Evolutionary conservation across 1,284 basidiomycete species (phyloP).

Genomic region (Cryptococcus sp.): DNA sequence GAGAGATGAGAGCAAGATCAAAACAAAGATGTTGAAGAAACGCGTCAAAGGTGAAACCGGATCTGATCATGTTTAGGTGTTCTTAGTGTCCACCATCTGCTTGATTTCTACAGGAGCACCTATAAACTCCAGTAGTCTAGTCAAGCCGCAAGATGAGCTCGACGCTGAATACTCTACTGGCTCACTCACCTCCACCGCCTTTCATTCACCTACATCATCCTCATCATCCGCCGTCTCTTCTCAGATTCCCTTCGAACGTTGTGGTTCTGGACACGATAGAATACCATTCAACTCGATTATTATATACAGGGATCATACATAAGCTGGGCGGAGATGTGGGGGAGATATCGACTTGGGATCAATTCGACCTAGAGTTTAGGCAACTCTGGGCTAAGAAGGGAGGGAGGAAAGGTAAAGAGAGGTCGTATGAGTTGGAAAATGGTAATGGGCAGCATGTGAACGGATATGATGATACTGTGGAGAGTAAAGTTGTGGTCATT

Average conservation of each 20-base stretch:
- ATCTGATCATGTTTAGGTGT: too few species aligned
- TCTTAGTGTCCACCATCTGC: too few species aligned
- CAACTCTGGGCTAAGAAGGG: constrained; percentile 30
- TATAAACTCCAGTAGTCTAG: too few species aligned
- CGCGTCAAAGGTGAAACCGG: too few species aligned
- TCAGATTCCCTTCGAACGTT: constrained; percentile 5
- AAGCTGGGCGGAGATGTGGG: constrained; percentile 51
- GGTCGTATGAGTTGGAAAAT: constrained; percentile 21
- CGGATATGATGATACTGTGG: background rate
- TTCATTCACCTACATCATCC: constrained; percentile 70
- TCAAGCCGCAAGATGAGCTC: background rate
- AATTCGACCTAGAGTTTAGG: constrained; percentile 61
- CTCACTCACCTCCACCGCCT: constrained; percentile 54
- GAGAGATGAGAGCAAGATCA: too few species aligned
- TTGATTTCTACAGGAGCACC: too few species aligned
- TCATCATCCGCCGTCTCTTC: constrained; percentile 47
- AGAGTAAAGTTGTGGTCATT: constrained; percentile 57
- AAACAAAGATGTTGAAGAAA: too few species aligned
- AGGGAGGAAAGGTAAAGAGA: constrained; percentile 35
- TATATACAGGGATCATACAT: constrained; percentile 66
- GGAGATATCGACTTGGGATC: constrained; percentile 52
- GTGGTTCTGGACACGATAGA: constrained; percentile 60
- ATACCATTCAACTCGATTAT: constrained; percentile 60
- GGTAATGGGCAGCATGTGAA: constrained; percentile 14
- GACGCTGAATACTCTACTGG: constrained; percentile 46